Percentiles rank a stretch among this genome's conserved stretches.
Conservation (phyloP, 2,329 filamentous ascomycete species). For the Alternaria novae-zelandiae region DNA sequence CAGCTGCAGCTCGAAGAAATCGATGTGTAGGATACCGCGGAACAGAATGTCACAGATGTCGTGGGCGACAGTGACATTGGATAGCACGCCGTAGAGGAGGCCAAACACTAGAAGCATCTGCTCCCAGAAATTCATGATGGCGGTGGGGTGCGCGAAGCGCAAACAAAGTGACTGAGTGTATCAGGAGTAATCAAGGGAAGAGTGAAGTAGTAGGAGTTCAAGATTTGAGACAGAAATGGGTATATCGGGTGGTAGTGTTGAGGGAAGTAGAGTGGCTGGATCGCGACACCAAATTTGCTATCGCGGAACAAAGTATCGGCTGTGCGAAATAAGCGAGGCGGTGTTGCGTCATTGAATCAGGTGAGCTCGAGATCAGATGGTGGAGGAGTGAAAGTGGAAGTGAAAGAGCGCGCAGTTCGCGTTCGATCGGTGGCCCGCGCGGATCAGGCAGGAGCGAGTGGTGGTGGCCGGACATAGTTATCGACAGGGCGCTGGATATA, state of each 20-base stretch:
- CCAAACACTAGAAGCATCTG: too few relatives aligned
- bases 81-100: too few relatives aligned
- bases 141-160: background rate
- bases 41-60: too few relatives aligned
- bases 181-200: background rate
- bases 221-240: background rate
- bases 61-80: too few relatives aligned
- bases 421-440: background rate
- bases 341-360: background rate
- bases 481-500: background rate
- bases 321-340: background rate
- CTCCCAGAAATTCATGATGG: background rate
- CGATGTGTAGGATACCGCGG: too few relatives aligned
- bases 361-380: background rate
- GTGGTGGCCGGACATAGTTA: background rate
- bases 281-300: background rate
- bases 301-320: background rate
- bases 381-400: background rate
- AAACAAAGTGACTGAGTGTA: background rate
- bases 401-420: background rate
- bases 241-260: background rate
- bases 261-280: background rate
- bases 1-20: too few relatives aligned
- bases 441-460: background rate
- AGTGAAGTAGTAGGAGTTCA: background rate